Conservation (phyloP, 1,284 basidiomycete species). For the Takashimella tepidaria region DNA sequence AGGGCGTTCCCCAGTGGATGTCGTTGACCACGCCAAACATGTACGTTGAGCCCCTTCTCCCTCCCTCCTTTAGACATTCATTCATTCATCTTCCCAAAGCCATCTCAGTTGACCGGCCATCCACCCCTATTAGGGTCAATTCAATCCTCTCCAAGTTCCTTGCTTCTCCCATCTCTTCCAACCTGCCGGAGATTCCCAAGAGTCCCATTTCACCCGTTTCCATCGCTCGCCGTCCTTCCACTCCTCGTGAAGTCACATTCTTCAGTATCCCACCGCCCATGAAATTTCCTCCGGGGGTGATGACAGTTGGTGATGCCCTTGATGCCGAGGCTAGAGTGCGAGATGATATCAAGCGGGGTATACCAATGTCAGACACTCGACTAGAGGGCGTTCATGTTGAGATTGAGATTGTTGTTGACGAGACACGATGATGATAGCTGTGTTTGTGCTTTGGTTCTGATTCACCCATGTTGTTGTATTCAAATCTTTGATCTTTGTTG, state of each 20-base stretch:
- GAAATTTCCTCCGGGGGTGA: conserved; percentile 9
- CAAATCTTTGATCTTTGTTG: too few relatives aligned
- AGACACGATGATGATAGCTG: neutral
- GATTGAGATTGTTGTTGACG: neutral
- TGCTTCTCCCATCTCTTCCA: conserved; percentile 5
- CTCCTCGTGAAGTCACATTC: conserved; percentile 13
- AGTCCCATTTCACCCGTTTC: conserved; percentile 5
- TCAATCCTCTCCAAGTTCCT: conserved; percentile 17
- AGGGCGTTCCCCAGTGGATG: conserved; percentile 16
- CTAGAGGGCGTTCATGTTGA: neutral
- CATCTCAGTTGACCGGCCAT: too few relatives aligned
- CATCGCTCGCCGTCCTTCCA: conserved; percentile 16
- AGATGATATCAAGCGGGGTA: neutral
- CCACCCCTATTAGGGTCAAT: conserved; percentile 24
- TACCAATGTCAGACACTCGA: neutral
- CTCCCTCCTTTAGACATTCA: neutral
- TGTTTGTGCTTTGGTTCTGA: neutral
- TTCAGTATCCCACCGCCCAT: conserved; percentile 19
- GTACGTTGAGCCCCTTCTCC: conserved; percentile 8
- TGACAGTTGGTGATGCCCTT: conserved; percentile 21
- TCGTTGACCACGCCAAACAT: conserved; percentile 19
- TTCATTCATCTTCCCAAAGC: too few relatives aligned
- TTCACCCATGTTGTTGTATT: too few relatives aligned
- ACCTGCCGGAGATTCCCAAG: conserved; percentile 8
- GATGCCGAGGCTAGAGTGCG: neutral